phyloP scores from a whole-genome alignment of 306 rosid species.

The Gillenia trifoliata region DNA sequence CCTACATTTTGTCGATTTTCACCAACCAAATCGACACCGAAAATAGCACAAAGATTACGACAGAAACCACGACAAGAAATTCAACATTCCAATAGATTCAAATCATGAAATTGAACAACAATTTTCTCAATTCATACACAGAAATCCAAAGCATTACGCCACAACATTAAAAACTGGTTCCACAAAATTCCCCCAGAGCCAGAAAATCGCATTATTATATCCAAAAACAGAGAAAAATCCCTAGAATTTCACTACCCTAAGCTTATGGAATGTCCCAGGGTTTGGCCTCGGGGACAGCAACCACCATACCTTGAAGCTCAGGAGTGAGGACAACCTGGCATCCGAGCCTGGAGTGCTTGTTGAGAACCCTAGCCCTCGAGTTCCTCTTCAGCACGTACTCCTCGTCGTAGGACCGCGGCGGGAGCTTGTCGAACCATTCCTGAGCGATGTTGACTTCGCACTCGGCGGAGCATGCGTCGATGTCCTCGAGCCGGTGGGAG shows the following conservation, averaged over 20 bases:
- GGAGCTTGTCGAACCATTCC: constrained; percentile 88
- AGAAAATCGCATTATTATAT: constrained; percentile 12
- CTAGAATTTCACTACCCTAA: not conserved
- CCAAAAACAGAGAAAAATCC: not conserved
- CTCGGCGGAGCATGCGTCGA: constrained; percentile 89
- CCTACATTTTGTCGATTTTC: not conserved
- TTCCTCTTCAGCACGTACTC: constrained; percentile 65
- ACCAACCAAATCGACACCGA: not conserved
- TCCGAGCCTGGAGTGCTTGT: constrained; percentile 79
- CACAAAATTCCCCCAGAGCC: not conserved
- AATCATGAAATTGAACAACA: constrained; percentile 2
- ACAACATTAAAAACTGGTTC: constrained; percentile 9
- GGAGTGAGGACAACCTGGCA: constrained; percentile 84
- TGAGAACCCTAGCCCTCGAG: constrained; percentile 61
- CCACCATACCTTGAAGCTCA: constrained; percentile 93
- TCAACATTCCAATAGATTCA: not conserved
- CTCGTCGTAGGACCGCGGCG: constrained; percentile 77
- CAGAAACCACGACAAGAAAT: not conserved
- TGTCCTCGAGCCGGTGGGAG: constrained; percentile 86
- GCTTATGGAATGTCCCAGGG: constrained; percentile 85
- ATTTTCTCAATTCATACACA: not conserved
- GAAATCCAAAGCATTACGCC: not conserved
- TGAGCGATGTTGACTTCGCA: constrained; percentile 94
- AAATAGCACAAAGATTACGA: not conserved
- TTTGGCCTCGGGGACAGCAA: constrained; percentile 76